Conservation (phyloP, 228 moss, liverwort and hornwort species). For the Sphagnum magellanicum region DNA sequence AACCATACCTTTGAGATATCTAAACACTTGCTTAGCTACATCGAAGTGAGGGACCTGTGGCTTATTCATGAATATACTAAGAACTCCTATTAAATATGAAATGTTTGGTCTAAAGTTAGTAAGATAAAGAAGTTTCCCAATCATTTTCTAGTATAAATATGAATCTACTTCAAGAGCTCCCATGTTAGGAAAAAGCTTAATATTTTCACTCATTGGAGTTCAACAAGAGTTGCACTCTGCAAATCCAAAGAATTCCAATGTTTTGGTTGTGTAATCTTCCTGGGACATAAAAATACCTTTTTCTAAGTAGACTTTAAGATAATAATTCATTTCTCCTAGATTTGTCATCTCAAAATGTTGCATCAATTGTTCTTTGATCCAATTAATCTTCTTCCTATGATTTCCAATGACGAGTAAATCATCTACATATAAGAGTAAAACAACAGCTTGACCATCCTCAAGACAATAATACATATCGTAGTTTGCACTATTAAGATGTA, state of each 20-base stretch:
- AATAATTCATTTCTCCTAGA: not conserved
- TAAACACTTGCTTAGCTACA: not conserved
- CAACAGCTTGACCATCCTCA: not conserved
- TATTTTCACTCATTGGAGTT: not conserved
- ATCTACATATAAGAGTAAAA: conserved; percentile 4
- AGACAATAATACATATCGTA: not conserved
- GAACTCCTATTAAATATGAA: not conserved
- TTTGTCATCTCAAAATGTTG: conserved; percentile 9
- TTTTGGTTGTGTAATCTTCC: not conserved
- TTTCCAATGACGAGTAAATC: conserved; percentile 2
- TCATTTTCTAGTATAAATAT: not conserved
- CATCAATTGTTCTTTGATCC: not conserved
- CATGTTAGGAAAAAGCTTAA: not conserved
- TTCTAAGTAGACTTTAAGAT: not conserved
- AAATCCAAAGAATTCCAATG: conserved; percentile 1
- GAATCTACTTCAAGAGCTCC: not conserved
- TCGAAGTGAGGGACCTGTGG: not conserved
- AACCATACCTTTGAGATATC: conserved; percentile 1
- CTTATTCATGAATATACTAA: not conserved
- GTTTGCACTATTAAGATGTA: not conserved
- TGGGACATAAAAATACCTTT: conserved; percentile 2
- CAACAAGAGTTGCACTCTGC: not conserved
- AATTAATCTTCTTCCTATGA: conserved; percentile 1
- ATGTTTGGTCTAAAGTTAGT: not conserved
- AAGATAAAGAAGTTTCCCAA: conserved; percentile 2